Conservation (phyloP, 176 grass and related monocot genomes). For the barley (Hordeum vulgare) region MorexV3_pseudomolecules_assembly NC_058518.1:198274157-198274656, state of each 20-base stretch:
- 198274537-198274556: background rate
- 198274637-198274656: background rate
- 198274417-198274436: background rate
- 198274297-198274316: background rate
- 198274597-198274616: background rate
- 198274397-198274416: background rate
- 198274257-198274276: background rate
- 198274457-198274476: background rate
- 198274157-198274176: background rate
- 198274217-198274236: background rate
- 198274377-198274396: background rate
- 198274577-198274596: background rate
- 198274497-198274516: background rate
- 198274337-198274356: background rate
- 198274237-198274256: background rate
- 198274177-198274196: background rate
- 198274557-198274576: background rate
- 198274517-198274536: background rate
- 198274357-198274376: conserved; percentile 4
- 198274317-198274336: background rate
- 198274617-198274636: background rate
- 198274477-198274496: background rate
- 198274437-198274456: background rate
- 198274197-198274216: background rate
- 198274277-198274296: background rate